phyloP scores from a whole-genome alignment of 352 stramenopile species.

The Pythium sukuiense region DNA sequence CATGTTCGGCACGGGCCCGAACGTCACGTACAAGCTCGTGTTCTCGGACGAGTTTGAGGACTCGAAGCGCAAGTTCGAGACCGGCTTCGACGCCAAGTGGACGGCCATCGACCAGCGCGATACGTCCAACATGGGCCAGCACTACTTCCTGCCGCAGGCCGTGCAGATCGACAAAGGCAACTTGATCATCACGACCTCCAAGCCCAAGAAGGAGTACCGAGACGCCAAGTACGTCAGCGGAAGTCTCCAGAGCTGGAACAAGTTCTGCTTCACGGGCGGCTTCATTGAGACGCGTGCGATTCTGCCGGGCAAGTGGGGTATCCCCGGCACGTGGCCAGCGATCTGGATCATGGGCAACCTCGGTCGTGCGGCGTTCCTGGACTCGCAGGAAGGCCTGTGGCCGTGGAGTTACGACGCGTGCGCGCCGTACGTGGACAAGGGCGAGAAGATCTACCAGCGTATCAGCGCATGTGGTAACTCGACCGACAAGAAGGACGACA shows the following conservation, averaged over 20 bases:
- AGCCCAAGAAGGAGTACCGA: constrained; percentile 80
- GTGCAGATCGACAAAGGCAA: constrained; percentile 93
- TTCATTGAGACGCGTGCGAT: constrained; percentile 95
- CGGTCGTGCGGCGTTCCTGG: constrained; percentile 93
- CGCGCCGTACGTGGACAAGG: constrained; percentile 78
- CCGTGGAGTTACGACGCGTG: constrained; percentile 97
- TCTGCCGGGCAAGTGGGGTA: constrained; percentile 92
- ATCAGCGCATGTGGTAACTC: constrained; percentile 94
- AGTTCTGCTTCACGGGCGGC: constrained; percentile 98
- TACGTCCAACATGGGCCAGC: constrained; percentile 93
- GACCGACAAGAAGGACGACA: constrained; percentile 91
- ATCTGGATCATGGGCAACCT: constrained; percentile 99
- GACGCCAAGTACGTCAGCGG: constrained; percentile 85
- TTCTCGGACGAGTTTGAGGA: constrained; percentile 98
- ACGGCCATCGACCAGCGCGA: constrained; percentile 96
- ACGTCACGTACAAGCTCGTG: constrained; percentile 81
- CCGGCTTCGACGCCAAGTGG: constrained; percentile 95
- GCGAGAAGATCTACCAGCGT: constrained; percentile 89
- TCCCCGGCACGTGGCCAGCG: constrained; percentile 95
- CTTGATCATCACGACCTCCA: constrained; percentile 91
- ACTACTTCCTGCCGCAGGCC: constrained; percentile 94
- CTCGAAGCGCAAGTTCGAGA: constrained; percentile 90
- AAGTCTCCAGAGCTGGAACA: constrained; percentile 98
- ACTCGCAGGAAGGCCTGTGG: constrained; percentile 94
- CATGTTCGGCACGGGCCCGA: constrained; percentile 32